These are phyloP conservation scores for Sedum album DNA, from an alignment of 164 flowering plant species.

Conservation along the genomic window DNA sequence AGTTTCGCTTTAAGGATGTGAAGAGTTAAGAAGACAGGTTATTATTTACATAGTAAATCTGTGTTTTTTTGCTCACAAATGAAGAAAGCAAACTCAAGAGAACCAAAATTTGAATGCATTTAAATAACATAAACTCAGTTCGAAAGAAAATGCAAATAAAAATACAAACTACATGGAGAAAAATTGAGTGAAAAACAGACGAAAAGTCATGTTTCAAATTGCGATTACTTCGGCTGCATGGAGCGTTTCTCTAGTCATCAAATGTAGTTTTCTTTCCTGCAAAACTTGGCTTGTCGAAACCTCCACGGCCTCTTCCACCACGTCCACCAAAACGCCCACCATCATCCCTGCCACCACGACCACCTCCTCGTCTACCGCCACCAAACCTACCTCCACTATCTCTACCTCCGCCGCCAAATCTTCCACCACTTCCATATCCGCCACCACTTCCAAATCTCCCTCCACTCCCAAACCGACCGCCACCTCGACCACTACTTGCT, in stretches of 20 bases:
- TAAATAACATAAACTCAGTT: too few species aligned
- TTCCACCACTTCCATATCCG: conserved; percentile 14
- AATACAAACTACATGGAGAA: too few species aligned
- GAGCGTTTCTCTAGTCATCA: conserved; percentile 1
- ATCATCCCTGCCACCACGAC: conserved; percentile 21
- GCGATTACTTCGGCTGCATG: too few species aligned
- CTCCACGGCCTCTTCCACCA: conserved; percentile 45
- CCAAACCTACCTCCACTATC: conserved; percentile 26
- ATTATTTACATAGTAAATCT: too few species aligned
- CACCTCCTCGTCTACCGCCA: conserved; percentile 16
- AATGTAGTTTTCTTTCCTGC: conserved; percentile 3
- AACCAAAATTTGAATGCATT: too few species aligned
- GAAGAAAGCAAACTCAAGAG: too few species aligned
- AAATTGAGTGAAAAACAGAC: too few species aligned
- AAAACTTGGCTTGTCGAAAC: conserved; percentile 28
- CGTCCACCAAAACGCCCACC: conserved; percentile 25
- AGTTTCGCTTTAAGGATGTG: too few species aligned
- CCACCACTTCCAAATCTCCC: conserved; percentile 17
- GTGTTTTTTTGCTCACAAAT: too few species aligned
- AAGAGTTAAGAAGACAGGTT: too few species aligned
- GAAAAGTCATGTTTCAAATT: too few species aligned
- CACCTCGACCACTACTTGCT: conserved; percentile 25
- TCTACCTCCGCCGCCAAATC: conserved; percentile 23
- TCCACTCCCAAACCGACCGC: conserved; percentile 21
- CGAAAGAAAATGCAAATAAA: too few species aligned